These are phyloP conservation scores for Penicillium chermesinum DNA, from an alignment of 495 filamentous ascomycete species.

Conservation along the genomic window DNA sequence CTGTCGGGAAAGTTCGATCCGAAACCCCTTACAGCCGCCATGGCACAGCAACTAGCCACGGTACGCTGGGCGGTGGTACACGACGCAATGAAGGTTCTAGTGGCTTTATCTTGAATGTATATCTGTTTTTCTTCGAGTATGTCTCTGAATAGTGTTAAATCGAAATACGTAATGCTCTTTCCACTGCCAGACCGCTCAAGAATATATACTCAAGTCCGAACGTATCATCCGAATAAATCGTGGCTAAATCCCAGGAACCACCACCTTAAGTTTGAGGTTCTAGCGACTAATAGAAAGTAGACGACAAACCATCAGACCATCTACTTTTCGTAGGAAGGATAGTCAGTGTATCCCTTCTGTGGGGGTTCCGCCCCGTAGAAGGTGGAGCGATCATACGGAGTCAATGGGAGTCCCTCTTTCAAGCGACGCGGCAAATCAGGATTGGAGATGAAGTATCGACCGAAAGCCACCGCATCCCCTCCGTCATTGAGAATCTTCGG, in stretches of 20 bases:
- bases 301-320: too few relatives aligned
- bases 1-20: slow-evolving; percentile 30
- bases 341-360: slow-evolving; percentile 59
- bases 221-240: too few relatives aligned
- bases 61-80: slow-evolving; percentile 55
- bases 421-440: slow-evolving; percentile 62
- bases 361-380: slow-evolving; percentile 51
- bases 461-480: slow-evolving; percentile 48
- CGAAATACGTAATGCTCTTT: slow-evolving; percentile 21
- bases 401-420: slow-evolving; percentile 49
- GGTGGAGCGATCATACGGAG: slow-evolving; percentile 48
- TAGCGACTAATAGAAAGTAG: too few relatives aligned
- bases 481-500: slow-evolving; percentile 18
- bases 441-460: slow-evolving; percentile 60
- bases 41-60: slow-evolving; percentile 48
- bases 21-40: slow-evolving; percentile 35
- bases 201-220: too few relatives aligned
- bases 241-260: too few relatives aligned
- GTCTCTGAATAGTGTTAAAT: slow-evolving; percentile 1
- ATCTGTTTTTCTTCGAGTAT: neutral
- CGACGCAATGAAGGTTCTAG: slow-evolving; percentile 50
- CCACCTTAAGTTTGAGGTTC: too few relatives aligned
- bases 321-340: slow-evolving; percentile 47
- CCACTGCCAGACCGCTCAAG: too few relatives aligned
- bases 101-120: slow-evolving; percentile 19